These are phyloP conservation scores for Ceratocystis cacaofunesta DNA, from an alignment of 2,329 filamentous ascomycete genomes.

Conservation along the genomic window DNA sequence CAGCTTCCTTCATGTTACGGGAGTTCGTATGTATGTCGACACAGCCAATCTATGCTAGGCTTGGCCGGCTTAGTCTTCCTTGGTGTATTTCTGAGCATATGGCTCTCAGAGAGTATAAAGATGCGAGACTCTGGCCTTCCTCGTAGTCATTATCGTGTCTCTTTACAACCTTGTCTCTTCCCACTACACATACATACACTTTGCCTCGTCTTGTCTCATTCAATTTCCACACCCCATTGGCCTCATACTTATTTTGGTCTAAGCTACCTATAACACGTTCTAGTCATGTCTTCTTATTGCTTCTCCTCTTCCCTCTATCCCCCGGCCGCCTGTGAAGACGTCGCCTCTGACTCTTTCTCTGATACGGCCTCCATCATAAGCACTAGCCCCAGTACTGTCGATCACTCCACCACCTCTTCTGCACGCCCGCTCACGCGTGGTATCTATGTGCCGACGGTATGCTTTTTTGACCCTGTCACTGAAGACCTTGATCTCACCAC, in stretches of 20 bases:
- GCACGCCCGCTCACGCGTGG: constrained; percentile 33
- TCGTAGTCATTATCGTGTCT: not conserved
- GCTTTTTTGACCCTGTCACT: constrained; percentile 51
- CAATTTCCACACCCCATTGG: not conserved
- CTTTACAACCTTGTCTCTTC: not conserved
- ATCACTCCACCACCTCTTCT: constrained; percentile 21
- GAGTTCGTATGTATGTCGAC: not conserved
- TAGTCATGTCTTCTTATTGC: not conserved
- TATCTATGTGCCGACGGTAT: constrained; percentile 59
- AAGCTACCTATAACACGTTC: too few species aligned
- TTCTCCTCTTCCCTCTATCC: not conserved
- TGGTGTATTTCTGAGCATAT: not conserved
- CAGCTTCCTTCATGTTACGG: constrained; percentile 20
- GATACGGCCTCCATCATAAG: constrained; percentile 14
- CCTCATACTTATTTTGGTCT: too few species aligned
- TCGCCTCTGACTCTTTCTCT: constrained; percentile 24
- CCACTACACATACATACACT: not conserved
- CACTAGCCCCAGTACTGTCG: not conserved
- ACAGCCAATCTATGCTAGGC: not conserved
- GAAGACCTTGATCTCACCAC: constrained; percentile 38
- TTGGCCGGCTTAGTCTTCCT: not conserved
- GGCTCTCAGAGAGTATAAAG: not conserved
- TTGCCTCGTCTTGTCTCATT: not conserved
- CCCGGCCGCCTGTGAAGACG: constrained; percentile 23
- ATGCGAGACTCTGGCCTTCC: not conserved